These are phyloP conservation scores for Suhomyces emberorum DNA, from an alignment of 805 yeast species.

Conservation along the genomic window DNA sequence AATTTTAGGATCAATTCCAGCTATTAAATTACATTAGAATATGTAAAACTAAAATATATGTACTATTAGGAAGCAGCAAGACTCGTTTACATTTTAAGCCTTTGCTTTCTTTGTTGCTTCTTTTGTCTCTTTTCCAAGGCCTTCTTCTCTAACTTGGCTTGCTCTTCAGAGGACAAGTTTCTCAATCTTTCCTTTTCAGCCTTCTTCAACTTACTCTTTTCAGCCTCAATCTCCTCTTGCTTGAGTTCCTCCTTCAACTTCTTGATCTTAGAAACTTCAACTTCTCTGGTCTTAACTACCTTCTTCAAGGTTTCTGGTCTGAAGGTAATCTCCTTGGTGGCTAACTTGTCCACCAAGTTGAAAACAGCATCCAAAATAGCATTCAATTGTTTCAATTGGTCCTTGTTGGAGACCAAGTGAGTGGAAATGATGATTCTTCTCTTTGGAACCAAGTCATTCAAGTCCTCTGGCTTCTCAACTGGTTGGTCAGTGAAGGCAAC, in stretches of 20 bases:
- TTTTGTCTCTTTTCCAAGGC: slow-evolving; percentile 79
- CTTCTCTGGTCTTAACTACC: slow-evolving; percentile 72
- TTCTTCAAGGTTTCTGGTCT: slow-evolving; percentile 76
- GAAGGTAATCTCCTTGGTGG: slow-evolving; percentile 49
- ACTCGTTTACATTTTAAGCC: slow-evolving; percentile 27
- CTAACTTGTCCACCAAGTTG: slow-evolving; percentile 55
- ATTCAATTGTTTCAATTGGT: slow-evolving; percentile 49
- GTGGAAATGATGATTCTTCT: slow-evolving; percentile 57
- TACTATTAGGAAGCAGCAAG: too few species aligned
- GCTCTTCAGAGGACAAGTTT: slow-evolving; percentile 70
- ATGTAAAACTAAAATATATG: too few species aligned
- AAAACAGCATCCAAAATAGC: slow-evolving; percentile 55
- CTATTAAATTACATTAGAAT: too few species aligned
- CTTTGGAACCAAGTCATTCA: slow-evolving; percentile 51
- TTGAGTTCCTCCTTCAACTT: slow-evolving; percentile 63
- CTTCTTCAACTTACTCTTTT: slow-evolving; percentile 67
- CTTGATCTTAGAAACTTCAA: slow-evolving; percentile 64
- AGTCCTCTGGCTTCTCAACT: slow-evolving; percentile 60
- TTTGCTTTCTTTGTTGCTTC: slow-evolving; percentile 65
- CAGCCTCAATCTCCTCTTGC: slow-evolving; percentile 66
- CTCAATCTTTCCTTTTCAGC: slow-evolving; percentile 57
- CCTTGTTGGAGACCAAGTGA: slow-evolving; percentile 46
- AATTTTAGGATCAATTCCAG: too few species aligned
- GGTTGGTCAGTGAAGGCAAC: slow-evolving; percentile 86
- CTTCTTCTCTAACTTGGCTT: slow-evolving; percentile 72